Evolutionary conservation across 306 rosid genomes (phyloP).

Genomic region (Sesbania bispinosa): DNA sequence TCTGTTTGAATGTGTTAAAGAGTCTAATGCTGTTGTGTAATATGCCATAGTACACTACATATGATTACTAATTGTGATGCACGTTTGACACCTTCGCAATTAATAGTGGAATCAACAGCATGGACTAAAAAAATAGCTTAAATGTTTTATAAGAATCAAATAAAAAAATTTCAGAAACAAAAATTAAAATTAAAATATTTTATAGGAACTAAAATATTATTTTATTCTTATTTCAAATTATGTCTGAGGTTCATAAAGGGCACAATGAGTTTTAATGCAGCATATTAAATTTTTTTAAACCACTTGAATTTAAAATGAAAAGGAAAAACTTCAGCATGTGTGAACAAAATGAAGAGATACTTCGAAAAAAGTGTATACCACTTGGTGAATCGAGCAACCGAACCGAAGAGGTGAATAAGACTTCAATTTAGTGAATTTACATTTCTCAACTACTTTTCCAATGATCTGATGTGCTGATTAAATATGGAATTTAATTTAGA

Average conservation of each 20-base stretch:
- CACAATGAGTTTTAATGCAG: neutral
- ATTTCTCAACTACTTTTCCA: neutral
- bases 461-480: neutral
- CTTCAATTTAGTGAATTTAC: neutral
- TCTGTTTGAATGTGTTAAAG: no score
- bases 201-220: no score
- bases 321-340: no score
- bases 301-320: neutral
- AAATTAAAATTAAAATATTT: no score
- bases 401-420: neutral
- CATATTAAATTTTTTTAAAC: neutral
- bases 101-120: no score
- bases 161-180: no score
- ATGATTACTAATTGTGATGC: no score
- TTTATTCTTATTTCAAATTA: neutral
- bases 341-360: neutral
- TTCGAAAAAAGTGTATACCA: neutral
- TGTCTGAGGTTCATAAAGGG: constrained; percentile 17
- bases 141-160: no score
- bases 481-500: neutral
- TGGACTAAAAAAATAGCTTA: no score
- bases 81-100: no score
- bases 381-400: neutral
- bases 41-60: no score
- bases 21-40: no score